Evolutionary conservation across 768 basidiomycete species (phyloP).

Genomic region (Collybia sordida): DNA sequence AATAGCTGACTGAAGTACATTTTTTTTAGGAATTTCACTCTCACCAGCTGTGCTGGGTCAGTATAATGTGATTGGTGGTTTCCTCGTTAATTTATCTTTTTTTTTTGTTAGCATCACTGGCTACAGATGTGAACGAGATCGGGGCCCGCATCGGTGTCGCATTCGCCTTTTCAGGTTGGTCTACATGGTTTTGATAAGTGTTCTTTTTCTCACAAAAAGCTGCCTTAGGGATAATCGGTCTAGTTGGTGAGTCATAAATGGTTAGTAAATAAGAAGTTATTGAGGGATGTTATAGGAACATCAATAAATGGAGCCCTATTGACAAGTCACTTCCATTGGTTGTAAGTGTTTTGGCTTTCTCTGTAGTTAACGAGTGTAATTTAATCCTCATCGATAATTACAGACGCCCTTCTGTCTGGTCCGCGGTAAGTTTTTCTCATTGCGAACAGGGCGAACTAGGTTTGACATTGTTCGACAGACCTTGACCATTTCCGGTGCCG

Average conservation of each 20-base stretch:
- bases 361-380: no score
- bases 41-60: conserved; percentile 28
- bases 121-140: conserved; percentile 39
- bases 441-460: no score
- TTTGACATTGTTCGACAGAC: no score
- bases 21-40: conserved; percentile 15
- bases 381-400: no score
- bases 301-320: conserved; percentile 53
- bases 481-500: no score
- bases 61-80: neutral
- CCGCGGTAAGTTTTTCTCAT: no score
- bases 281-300: conserved; percentile 26
- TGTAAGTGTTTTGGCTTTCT: conserved; percentile 9
- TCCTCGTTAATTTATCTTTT: neutral
- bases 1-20: neutral
- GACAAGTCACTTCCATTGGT: conserved; percentile 43
- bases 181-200: conserved; percentile 4
- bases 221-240: conserved; percentile 20
- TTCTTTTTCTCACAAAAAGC: neutral
- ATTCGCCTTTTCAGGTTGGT: conserved; percentile 39
- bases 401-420: no score
- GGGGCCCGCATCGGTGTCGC: conserved; percentile 46
- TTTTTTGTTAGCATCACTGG: conserved; percentile 24
- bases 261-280: neutral
- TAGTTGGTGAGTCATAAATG: conserved; percentile 31